A percentile compares a stretch with the other conserved stretches of the same genome.
phyloP scores from a whole-genome alignment of 441 rosid species.

The Euphorbia corollata region DNA sequence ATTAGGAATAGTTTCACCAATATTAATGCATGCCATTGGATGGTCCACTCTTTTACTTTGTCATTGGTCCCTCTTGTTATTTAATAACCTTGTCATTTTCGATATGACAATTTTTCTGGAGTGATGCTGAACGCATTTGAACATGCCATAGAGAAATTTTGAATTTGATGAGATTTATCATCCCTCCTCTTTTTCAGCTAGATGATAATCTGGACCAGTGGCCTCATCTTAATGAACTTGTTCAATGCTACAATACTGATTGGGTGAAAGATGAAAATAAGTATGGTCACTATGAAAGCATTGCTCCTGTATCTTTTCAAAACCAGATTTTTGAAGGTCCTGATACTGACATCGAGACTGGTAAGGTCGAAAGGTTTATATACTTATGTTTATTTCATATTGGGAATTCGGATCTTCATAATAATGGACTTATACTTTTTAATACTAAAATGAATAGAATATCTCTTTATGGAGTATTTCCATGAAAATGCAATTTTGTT shows the following conservation, averaged over 20 bases:
- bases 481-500: neutral
- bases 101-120: neutral
- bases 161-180: neutral
- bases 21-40: neutral
- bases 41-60: neutral
- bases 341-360: conserved; percentile 93
- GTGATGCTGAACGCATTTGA: neutral
- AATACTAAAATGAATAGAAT: neutral
- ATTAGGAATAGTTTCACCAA: neutral
- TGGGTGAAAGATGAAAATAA: conserved; percentile 94
- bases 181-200: conserved; percentile 34
- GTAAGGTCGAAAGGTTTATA: conserved; percentile 33
- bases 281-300: conserved; percentile 80
- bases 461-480: neutral
- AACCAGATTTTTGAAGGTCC: conserved; percentile 97
- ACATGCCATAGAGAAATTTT: neutral
- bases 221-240: conserved; percentile 89
- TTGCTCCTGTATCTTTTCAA: conserved; percentile 54
- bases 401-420: neutral
- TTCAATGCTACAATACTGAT: conserved; percentile 78
- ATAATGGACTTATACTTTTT: no score
- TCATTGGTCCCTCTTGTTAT: neutral
- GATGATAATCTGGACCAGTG: conserved; percentile 93
- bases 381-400: neutral
- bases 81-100: conserved; percentile 3